Conservation (phyloP, 805 yeast species). For the Pichia rugopelliculosa region DNA sequence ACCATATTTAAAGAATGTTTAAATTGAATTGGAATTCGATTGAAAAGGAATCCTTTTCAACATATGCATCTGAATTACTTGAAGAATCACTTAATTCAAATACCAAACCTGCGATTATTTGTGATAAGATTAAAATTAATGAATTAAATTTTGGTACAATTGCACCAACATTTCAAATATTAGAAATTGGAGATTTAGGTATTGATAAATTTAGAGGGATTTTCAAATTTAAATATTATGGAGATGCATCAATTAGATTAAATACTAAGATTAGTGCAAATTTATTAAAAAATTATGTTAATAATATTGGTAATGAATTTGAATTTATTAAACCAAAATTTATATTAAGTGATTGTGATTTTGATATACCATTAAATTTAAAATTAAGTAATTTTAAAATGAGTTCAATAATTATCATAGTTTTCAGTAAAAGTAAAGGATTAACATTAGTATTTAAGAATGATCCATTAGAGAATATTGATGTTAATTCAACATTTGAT, state of each 20-base stretch:
- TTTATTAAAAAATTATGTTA: conserved; percentile 59
- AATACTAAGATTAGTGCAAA: conserved; percentile 81
- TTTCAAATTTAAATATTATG: conserved; percentile 67
- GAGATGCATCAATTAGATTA: conserved; percentile 68
- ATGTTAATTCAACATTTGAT: conserved; percentile 82
- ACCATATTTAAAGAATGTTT: conserved; percentile 54
- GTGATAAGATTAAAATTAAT: conserved; percentile 58
- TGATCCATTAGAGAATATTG: conserved; percentile 79
- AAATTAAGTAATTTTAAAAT: conserved; percentile 64
- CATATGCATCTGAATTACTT: conserved; percentile 56
- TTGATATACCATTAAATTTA: conserved; percentile 73
- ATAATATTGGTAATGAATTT: conserved; percentile 23
- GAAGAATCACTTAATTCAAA: conserved; percentile 72
- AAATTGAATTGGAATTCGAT: conserved; percentile 71
- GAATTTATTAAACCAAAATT: conserved; percentile 63
- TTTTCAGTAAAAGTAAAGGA: conserved; percentile 74
- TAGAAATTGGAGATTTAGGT: conserved; percentile 78
- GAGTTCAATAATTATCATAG: conserved; percentile 78
- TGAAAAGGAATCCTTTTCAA: conserved; percentile 54
- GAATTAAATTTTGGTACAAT: conserved; percentile 67
- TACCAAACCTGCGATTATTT: conserved; percentile 60
- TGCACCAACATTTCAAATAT: conserved; percentile 69
- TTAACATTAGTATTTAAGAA: conserved; percentile 80
- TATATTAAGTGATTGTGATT: conserved; percentile 54
- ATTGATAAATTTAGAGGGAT: conserved; percentile 73